phyloP scores from a whole-genome alignment of 805 yeast species.

The Kodamaea neixiangensis region DNA sequence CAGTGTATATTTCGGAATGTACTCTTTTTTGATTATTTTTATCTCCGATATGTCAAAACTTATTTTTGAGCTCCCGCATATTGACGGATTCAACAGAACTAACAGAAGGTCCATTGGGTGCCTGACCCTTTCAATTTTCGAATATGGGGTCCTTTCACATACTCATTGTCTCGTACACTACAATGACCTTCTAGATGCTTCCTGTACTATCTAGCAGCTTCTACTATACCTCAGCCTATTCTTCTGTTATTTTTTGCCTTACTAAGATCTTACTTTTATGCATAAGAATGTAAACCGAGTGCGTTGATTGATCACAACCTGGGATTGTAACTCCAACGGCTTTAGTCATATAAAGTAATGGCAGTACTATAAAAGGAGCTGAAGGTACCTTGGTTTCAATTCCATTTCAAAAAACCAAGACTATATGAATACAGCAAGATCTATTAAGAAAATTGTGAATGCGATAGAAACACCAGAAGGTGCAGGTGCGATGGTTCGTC shows the following conservation, averaged over 20 bases:
- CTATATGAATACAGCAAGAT: constrained; percentile 21
- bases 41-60: neutral
- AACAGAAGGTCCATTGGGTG: no score
- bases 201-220: no score
- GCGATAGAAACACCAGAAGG: constrained; percentile 82
- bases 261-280: neutral
- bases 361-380: neutral
- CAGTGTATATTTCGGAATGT: neutral
- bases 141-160: no score
- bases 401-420: neutral
- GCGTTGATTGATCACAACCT: neutral
- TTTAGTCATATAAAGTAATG: no score
- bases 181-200: no score
- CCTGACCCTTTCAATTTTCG: no score
- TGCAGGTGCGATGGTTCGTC: constrained; percentile 79
- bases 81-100: no score
- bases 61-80: neutral
- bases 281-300: neutral
- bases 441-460: constrained; percentile 32
- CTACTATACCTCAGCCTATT: neutral
- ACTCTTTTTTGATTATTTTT: no score
- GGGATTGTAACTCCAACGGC: no score
- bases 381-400: neutral
- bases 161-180: no score
- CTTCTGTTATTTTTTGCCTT: neutral